Percentiles rank a stretch among this genome's conserved stretches.
Conservation (phyloP, 148 eudicot species). For the Camellia japonica region DNA sequence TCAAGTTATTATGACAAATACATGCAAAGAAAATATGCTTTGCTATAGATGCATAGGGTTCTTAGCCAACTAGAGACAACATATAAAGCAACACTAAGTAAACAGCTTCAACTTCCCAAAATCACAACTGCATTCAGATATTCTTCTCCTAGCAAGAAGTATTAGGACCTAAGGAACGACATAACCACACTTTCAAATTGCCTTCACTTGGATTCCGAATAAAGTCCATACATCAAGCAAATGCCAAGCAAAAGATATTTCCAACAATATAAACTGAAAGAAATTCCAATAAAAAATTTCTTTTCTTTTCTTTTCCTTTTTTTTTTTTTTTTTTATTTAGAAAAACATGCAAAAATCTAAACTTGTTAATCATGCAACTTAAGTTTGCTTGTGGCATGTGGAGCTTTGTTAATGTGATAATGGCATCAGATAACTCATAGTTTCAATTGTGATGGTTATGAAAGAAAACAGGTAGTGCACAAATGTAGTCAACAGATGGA, state of each 20-base stretch:
- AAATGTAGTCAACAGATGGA: background rate
- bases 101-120: constrained; percentile 5
- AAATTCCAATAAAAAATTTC: background rate
- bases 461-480: background rate
- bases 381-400: background rate
- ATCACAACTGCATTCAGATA: background rate
- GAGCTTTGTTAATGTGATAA: background rate
- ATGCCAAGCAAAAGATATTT: background rate
- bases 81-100: background rate
- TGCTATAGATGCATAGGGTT: background rate
- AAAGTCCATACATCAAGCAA: constrained; percentile 1
- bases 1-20: background rate
- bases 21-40: background rate
- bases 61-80: background rate
- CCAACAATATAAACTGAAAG: background rate
- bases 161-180: background rate
- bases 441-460: background rate
- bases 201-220: background rate
- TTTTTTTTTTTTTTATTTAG: background rate
- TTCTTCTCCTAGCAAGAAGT: background rate
- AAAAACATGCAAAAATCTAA: background rate
- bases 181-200: background rate
- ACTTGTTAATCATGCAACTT: background rate
- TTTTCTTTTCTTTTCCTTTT: too few relatives aligned
- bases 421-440: background rate